Evolutionary conservation across 2,329 filamentous ascomycete species (phyloP).

Genomic region (Nigrospora oryzae): DNA sequence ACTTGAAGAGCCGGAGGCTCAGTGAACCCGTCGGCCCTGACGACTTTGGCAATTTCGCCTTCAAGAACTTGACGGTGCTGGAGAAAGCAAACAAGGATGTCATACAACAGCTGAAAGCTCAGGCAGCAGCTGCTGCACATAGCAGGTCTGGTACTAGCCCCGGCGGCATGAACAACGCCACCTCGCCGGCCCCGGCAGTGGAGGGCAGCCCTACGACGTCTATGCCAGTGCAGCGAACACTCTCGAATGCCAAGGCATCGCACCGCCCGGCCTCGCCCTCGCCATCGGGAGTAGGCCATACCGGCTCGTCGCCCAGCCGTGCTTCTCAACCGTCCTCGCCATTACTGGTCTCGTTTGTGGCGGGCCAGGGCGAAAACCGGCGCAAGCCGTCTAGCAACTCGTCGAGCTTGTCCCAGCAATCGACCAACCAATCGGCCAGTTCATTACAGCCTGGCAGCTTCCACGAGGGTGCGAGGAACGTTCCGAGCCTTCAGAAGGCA

Average conservation of each 20-base stretch:
- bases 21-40: slow-evolving; percentile 85
- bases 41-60: slow-evolving; percentile 93
- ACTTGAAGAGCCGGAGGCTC: slow-evolving; percentile 75
- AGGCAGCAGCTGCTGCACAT: slow-evolving; percentile 66
- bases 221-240: slow-evolving; percentile 69
- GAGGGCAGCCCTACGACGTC: slow-evolving; percentile 81
- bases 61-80: slow-evolving; percentile 93
- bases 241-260: slow-evolving; percentile 70
- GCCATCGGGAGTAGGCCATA: slow-evolving; percentile 61
- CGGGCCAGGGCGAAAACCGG: slow-evolving; percentile 69
- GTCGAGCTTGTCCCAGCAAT: slow-evolving; percentile 75
- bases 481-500: slow-evolving; percentile 52
- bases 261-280: slow-evolving; percentile 75
- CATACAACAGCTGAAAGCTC: slow-evolving; percentile 88
- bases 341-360: slow-evolving; percentile 91
- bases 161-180: slow-evolving; percentile 28
- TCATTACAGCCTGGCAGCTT: slow-evolving; percentile 63
- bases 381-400: slow-evolving; percentile 90
- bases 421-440: slow-evolving; percentile 51
- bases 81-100: slow-evolving; percentile 99
- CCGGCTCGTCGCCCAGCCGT: slow-evolving; percentile 80
- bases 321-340: slow-evolving; percentile 76
- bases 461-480: slow-evolving; percentile 62
- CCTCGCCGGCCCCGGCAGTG: slow-evolving; percentile 59
- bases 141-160: slow-evolving; percentile 42